These are phyloP conservation scores for Pouteria campechiana DNA, from an alignment of 179 eudicot genomes.

Conservation along the genomic window DNA sequence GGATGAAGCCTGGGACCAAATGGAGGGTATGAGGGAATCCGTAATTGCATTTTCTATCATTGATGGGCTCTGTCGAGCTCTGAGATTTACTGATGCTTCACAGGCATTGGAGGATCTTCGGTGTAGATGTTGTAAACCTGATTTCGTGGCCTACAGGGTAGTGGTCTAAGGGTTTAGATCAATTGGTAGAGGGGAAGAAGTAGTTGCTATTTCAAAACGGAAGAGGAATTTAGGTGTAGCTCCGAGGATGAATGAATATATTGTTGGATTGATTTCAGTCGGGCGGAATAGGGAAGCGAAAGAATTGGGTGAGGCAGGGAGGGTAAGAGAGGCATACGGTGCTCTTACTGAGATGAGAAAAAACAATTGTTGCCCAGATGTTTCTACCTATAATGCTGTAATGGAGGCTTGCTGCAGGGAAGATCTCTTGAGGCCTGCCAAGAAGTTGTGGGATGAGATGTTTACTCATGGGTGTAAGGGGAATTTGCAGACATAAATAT, in stretches of 20 bases:
- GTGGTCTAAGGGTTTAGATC: slow-evolving; percentile 52
- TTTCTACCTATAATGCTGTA: slow-evolving; percentile 56
- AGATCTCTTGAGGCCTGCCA: slow-evolving; percentile 81
- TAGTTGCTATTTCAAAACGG: slow-evolving; percentile 48
- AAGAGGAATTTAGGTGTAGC: slow-evolving; percentile 89
- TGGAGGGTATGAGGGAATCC: slow-evolving; percentile 42
- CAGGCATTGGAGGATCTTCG: slow-evolving; percentile 52
- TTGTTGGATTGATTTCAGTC: slow-evolving; percentile 47
- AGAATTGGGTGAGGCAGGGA: slow-evolving; percentile 64
- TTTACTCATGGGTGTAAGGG: slow-evolving; percentile 60
- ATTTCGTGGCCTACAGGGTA: slow-evolving; percentile 77
- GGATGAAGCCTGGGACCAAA: slow-evolving; percentile 31
- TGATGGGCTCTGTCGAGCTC: slow-evolving; percentile 56
- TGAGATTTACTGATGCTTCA: slow-evolving; percentile 39
- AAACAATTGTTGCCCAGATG: slow-evolving; percentile 52
- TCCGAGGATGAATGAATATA: slow-evolving; percentile 52
- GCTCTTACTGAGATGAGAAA: slow-evolving; percentile 69
- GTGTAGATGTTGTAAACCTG: slow-evolving; percentile 63
- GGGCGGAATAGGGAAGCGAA: slow-evolving; percentile 55
- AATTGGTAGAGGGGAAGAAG: slow-evolving; percentile 45
- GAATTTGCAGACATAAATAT: slow-evolving; percentile 48
- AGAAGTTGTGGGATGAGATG: slow-evolving; percentile 95
- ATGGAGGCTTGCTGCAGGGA: slow-evolving; percentile 81
- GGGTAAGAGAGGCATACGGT: slow-evolving; percentile 55
- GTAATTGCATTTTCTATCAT: slow-evolving; percentile 51